Evolutionary conservation across 805 yeast species (phyloP).

Genomic region (Lipomyces sp.): DNA sequence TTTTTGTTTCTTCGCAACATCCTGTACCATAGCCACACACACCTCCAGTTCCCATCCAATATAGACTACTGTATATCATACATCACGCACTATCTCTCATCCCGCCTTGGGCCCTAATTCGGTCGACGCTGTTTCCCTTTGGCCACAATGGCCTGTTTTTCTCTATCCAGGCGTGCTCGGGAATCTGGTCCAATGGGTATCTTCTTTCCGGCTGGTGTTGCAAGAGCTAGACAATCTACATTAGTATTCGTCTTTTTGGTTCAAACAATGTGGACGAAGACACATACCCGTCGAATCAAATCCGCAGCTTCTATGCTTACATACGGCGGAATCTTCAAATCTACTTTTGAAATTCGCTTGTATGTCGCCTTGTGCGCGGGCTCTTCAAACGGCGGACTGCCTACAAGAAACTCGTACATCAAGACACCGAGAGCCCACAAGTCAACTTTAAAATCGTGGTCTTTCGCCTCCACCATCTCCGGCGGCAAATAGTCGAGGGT

Average conservation of each 20-base stretch:
- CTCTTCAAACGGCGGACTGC: conserved; percentile 91
- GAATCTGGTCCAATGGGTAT: conserved; percentile 56
- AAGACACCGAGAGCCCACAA: conserved; percentile 91
- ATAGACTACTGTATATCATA: too few relatives aligned
- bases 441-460: conserved; percentile 76
- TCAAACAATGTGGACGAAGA: not conserved
- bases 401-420: conserved; percentile 80
- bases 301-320: conserved; percentile 75
- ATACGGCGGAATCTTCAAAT: conserved; percentile 65
- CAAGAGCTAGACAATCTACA: conserved; percentile 43
- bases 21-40: not conserved
- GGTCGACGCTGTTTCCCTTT: not conserved
- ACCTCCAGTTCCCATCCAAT: not conserved
- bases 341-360: conserved; percentile 73
- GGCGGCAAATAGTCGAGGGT: conserved; percentile 94
- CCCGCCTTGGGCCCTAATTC: not conserved
- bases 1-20: too few relatives aligned
- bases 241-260: not conserved
- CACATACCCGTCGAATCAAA: conserved; percentile 50
- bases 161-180: conserved; percentile 78
- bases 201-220: conserved; percentile 69
- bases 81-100: not conserved
- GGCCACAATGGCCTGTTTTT: conserved; percentile 65
- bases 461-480: conserved; percentile 82
- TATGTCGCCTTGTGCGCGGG: conserved; percentile 70